phyloP scores from a whole-genome alignment of 2,329 filamentous ascomycete genomes.

The Madurella fahalii region DNA sequence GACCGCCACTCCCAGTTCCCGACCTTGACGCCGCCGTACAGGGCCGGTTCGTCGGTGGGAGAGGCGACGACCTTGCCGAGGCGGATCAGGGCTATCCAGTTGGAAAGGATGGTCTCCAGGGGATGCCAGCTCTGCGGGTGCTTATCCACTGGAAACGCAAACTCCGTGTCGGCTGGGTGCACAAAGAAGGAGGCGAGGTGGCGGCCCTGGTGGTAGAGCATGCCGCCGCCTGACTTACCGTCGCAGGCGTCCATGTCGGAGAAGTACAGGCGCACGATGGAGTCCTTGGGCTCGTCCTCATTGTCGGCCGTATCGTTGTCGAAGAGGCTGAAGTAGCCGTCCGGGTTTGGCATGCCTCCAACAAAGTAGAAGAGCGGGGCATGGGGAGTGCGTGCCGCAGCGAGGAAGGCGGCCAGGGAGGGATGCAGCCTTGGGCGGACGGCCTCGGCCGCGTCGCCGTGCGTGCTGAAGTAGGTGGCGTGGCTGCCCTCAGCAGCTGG shows the following conservation, averaged over 20 bases:
- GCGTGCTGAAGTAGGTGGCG: background rate
- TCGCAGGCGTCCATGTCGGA: background rate
- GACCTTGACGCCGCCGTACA: background rate
- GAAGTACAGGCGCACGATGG: slow-evolving; percentile 1
- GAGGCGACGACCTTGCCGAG: slow-evolving; percentile 3
- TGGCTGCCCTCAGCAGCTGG: background rate
- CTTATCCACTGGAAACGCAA: background rate
- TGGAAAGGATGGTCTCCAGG: slow-evolving; percentile 2
- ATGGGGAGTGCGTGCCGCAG: background rate
- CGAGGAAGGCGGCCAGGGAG: slow-evolving; percentile 1
- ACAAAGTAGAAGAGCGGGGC: background rate
- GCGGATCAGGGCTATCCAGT: background rate
- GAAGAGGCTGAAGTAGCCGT: background rate
- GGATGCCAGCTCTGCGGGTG: slow-evolving; percentile 1
- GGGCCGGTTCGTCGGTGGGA: background rate
- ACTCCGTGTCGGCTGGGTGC: background rate
- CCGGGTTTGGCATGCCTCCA: background rate
- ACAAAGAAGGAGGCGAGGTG: slow-evolving; percentile 1
- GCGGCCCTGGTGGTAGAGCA: background rate
- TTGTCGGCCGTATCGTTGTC: background rate
- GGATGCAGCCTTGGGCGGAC: background rate
- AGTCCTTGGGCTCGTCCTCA: background rate
- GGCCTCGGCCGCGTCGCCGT: slow-evolving; percentile 1
- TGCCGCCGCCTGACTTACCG: background rate
- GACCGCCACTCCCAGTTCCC: slow-evolving; percentile 7